Conservation (phyloP, 208 protist species). For the Blastocrithidia nonstop region DNA sequence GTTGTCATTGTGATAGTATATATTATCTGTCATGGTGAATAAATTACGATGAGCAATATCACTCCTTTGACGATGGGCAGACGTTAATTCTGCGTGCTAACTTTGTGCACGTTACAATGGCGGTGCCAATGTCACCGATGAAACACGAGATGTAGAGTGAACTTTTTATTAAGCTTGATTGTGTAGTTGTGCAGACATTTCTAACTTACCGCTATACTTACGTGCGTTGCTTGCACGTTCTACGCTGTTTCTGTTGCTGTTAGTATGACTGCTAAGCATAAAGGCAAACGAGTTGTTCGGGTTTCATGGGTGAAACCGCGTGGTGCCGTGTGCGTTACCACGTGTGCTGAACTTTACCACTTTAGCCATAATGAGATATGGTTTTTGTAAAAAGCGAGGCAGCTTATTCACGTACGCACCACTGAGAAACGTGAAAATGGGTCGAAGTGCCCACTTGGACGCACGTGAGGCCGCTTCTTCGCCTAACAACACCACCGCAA, state of each 20-base stretch:
- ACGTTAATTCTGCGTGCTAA: no score
- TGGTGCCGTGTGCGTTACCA: slow-evolving; percentile 12
- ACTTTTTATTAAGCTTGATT: no score
- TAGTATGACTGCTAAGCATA: slow-evolving; percentile 1
- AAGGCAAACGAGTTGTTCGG: slow-evolving; percentile 12
- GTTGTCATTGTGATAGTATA: no score
- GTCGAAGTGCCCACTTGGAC: slow-evolving; percentile 10
- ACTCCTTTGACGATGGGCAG: no score
- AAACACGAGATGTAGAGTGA: no score
- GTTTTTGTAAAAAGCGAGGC: slow-evolving; percentile 7
- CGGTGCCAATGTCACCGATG: no score
- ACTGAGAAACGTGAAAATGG: slow-evolving; percentile 21
- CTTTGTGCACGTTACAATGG: no score
- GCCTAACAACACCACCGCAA: slow-evolving; percentile 14
- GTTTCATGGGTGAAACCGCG: slow-evolving; percentile 10
- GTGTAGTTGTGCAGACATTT: no score
- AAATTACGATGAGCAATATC: no score
- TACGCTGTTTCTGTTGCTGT: neutral
- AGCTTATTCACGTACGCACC: slow-evolving; percentile 9
- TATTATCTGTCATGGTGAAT: no score
- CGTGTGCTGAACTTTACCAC: slow-evolving; percentile 13
- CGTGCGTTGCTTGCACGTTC: no score
- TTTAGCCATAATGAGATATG: slow-evolving; percentile 14
- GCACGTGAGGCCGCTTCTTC: slow-evolving; percentile 28
- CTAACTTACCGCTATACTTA: no score